phyloP scores from a whole-genome alignment of 805 yeast genomes.

The Millerozyma miso region DNA sequence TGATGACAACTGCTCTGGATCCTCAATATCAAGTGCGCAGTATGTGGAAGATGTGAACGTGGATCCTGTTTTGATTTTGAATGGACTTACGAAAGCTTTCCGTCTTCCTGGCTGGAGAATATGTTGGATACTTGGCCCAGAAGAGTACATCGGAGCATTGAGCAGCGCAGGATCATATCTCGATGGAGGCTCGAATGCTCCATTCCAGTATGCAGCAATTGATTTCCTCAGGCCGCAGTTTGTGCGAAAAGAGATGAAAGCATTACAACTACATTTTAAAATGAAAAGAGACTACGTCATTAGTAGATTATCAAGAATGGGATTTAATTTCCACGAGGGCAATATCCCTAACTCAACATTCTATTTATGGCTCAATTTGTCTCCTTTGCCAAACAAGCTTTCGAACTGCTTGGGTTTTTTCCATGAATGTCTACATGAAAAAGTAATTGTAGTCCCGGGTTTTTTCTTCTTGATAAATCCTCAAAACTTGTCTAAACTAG shows the following conservation, averaged over 20 bases:
- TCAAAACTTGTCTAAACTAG: conserved; percentile 41
- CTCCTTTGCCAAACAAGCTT: conserved; percentile 52
- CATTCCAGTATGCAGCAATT: conserved; percentile 58
- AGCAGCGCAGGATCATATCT: conserved; percentile 56
- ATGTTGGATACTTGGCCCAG: conserved; percentile 63
- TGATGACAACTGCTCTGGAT: conserved; percentile 50
- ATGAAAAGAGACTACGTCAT: conserved; percentile 55
- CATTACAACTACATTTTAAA: conserved; percentile 53
- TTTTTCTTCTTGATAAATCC: conserved; percentile 61
- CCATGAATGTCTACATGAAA: conserved; percentile 59
- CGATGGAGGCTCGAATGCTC: conserved; percentile 60
- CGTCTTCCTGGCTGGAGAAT: conserved; percentile 63
- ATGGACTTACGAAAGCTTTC: conserved; percentile 59
- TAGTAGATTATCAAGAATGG: conserved; percentile 46
- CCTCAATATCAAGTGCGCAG: conserved; percentile 47
- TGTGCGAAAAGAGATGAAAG: conserved; percentile 51
- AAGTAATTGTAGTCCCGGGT: conserved; percentile 59
- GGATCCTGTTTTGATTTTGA: conserved; percentile 57
- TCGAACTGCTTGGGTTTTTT: conserved; percentile 57
- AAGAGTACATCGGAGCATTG: conserved; percentile 51
- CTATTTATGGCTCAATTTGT: conserved; percentile 55
- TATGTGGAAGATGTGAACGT: conserved; percentile 50
- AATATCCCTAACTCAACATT: conserved; percentile 55
- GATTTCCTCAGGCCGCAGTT: conserved; percentile 49
- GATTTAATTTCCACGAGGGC: conserved; percentile 41